Conservation (phyloP, 768 basidiomycete genomes). For the Dioszegia hungarica region DNA sequence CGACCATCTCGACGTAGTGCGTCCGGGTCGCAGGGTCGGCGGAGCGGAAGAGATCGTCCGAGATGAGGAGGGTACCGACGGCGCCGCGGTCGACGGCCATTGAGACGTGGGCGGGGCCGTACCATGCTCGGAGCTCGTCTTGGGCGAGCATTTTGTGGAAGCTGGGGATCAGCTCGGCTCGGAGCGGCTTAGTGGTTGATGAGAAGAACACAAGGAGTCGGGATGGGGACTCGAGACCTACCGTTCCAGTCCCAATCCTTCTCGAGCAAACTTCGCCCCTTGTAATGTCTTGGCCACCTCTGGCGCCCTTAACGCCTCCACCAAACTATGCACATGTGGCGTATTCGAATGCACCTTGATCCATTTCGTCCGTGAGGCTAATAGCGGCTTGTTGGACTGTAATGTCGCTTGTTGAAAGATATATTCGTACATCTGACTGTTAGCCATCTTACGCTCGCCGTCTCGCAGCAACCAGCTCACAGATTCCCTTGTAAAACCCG, state of each 20-base stretch:
- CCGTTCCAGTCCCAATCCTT: slow-evolving; percentile 88
- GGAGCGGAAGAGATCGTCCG: slow-evolving; percentile 91
- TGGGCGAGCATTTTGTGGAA: slow-evolving; percentile 96
- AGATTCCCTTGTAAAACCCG: slow-evolving; percentile 89
- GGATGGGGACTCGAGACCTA: slow-evolving; percentile 41
- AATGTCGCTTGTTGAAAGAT: slow-evolving; percentile 71
- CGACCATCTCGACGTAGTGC: slow-evolving; percentile 79
- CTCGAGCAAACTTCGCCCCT: slow-evolving; percentile 84
- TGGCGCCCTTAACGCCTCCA: slow-evolving; percentile 89
- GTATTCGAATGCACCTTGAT: slow-evolving; percentile 87
- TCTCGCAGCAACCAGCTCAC: slow-evolving; percentile 50
- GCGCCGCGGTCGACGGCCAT: slow-evolving; percentile 90
- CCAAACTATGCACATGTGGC: slow-evolving; percentile 89
- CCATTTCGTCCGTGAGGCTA: slow-evolving; percentile 74
- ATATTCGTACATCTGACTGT: slow-evolving; percentile 58
- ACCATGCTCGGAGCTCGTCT: slow-evolving; percentile 97
- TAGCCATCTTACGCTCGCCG: neutral
- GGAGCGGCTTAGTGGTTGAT: too few relatives aligned
- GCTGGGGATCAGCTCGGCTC: slow-evolving; percentile 54
- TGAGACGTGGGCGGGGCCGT: slow-evolving; percentile 88
- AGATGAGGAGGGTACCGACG: slow-evolving; percentile 87
- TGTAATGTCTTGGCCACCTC: slow-evolving; percentile 59
- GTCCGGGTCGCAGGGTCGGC: slow-evolving; percentile 72
- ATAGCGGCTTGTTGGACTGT: slow-evolving; percentile 75
- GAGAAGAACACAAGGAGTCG: neutral